These are phyloP conservation scores for Funneliformis caledonium DNA, from an alignment of 371 early-diverging fungal species.

Conservation along the genomic window DNA sequence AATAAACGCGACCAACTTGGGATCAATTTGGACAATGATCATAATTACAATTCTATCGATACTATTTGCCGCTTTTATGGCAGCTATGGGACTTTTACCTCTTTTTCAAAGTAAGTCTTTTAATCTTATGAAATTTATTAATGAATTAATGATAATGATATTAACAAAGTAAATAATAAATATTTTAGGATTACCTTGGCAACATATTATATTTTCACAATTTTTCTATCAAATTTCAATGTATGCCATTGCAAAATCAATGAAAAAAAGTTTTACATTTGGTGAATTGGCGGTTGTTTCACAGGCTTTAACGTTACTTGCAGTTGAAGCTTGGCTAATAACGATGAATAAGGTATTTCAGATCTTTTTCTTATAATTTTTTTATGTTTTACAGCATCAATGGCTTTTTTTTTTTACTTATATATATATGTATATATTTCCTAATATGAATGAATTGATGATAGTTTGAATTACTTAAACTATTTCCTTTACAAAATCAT, in stretches of 20 bases:
- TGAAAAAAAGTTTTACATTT: conserved; percentile 36
- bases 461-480: conserved; percentile 14
- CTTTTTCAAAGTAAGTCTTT: conserved; percentile 30
- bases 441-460: background rate
- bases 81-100: conserved; percentile 7
- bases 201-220: conserved; percentile 31
- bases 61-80: background rate
- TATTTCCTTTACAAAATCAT: background rate
- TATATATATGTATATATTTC: background rate
- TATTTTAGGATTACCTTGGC: conserved; percentile 33
- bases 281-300: conserved; percentile 34
- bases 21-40: conserved; percentile 5
- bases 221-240: conserved; percentile 31
- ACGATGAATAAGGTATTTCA: conserved; percentile 28
- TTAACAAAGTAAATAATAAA: background rate
- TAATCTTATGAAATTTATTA: background rate
- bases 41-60: conserved; percentile 13
- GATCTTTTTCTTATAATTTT: background rate
- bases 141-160: conserved; percentile 3
- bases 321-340: conserved; percentile 24
- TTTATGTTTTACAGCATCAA: background rate
- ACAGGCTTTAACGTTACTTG: conserved; percentile 29
- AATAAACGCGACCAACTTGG: background rate
- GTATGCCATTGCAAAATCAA: conserved; percentile 18
- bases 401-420: background rate